Evolutionary conservation across 2,329 filamentous ascomycete genomes (phyloP), one percentile per base, ranked within the genome.

Genomic region (Colletotrichum melonis): DNA sequence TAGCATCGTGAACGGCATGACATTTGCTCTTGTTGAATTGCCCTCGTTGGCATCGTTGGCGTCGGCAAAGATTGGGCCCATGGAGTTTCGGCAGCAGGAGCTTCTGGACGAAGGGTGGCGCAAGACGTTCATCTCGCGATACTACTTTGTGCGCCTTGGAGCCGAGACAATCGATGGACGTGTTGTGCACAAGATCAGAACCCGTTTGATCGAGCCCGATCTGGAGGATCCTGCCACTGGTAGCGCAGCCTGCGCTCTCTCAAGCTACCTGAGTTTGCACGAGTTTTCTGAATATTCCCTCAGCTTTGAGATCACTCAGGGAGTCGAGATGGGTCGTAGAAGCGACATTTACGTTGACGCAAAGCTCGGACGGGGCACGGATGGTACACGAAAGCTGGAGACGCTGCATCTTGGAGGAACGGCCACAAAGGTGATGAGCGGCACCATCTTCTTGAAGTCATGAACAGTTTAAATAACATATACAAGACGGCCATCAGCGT

Each of bases 1-100:
- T 69, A 91, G 89, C 75, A 89, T 95, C 58, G 93, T 95, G 46
- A 90, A 90, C 57, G 94, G 93, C 60, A 93, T 95, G 91, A 90
- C 89, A 1, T 95, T 95, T 80, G 82, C 90, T n/a, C 87, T 94
- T 38, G 84, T 93, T 16, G 83, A 89, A 76, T 84, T 97, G 26
- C 85, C 89, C 0, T 87, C 86, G 67, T 81, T 94, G 11, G 90
- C 90, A 35, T 86, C 88, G 8, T 85, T 96, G 22, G 86, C 82
- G 5, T 76, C 81, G 14, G 83, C 86, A 3, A 76, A 81, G 35
- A 76, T 76, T 4, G 77, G 80, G 42, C 76, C 77, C 35, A 78
- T 83, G 14, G 77, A 85, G 55, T 80, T 86, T 75, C 77, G 74
- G 11, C 59, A 76, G 0, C 69, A 76, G 2, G 77, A 78, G 24